Percentiles rank a stretch among this genome's conserved stretches.
These are phyloP conservation scores for Calonectria naviculata DNA, from an alignment of 2,329 filamentous ascomycete species.

Conservation along the genomic window DNA sequence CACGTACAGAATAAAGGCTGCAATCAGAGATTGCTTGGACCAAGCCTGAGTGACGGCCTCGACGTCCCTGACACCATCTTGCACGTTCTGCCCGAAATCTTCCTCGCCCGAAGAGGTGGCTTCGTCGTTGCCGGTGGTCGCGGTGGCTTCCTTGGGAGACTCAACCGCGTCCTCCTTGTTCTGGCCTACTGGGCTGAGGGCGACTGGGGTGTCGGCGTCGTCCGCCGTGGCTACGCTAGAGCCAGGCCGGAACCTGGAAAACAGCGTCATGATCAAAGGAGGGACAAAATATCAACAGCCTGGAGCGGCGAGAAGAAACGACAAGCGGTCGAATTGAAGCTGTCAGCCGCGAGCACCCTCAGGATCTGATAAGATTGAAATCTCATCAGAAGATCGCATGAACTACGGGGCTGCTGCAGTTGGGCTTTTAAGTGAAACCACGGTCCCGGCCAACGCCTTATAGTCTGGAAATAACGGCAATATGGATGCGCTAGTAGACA, in stretches of 20 bases:
- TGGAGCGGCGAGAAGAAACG: not conserved
- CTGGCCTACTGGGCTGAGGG: not conserved
- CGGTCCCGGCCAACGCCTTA: not conserved
- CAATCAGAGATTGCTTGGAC: slow-evolving; percentile 46
- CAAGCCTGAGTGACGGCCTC: slow-evolving; percentile 51
- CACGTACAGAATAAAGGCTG: slow-evolving; percentile 46
- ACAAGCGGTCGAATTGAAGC: not conserved
- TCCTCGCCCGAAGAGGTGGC: not conserved
- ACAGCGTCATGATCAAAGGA: not conserved
- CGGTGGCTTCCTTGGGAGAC: not conserved
- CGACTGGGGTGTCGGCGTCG: not conserved
- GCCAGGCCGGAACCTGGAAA: not conserved
- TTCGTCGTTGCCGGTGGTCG: not conserved
- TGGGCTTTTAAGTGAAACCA: not conserved
- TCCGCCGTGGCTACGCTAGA: not conserved
- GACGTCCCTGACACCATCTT: slow-evolving; percentile 47
- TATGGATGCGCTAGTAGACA: not conserved
- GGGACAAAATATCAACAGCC: not conserved
- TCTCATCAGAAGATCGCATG: not conserved
- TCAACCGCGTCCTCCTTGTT: not conserved
- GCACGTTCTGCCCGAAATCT: slow-evolving; percentile 2
- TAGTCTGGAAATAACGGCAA: not conserved
- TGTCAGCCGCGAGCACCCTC: not conserved
- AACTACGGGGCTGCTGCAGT: not conserved
- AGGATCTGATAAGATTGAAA: not conserved